Evolutionary conservation across 139 green algal genomes (phyloP), one percentile per base, ranked within the genome.

Genomic region (Micractinium conductrix): DNA sequence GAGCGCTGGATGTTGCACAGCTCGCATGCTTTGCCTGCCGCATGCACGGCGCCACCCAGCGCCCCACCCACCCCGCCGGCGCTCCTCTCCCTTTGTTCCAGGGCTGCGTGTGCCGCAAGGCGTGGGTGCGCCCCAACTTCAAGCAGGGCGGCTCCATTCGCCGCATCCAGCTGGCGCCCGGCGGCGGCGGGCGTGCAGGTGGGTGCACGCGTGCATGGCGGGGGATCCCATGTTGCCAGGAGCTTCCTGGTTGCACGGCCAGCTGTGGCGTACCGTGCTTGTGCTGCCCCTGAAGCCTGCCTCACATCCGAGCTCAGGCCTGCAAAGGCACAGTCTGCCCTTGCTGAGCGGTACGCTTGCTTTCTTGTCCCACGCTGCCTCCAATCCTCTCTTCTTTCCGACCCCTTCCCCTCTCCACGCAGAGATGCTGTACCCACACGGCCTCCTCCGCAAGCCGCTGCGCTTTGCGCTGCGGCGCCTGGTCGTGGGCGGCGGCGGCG

Each of bases 401-500:
- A 24, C 63, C n/a, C n/a, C 63, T 30, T 72, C 33, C 65, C 2
- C 65, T 16, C 35, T 12, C n/a, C 40, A 19, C 6, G 22, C 76
- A 45, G 48, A 79, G 67, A 33, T 70, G 44, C 44, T 69, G 26
- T 85, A 85, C 80, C 67, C 48, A 0, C 37, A 53, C 26, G 80
- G 80, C 62, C 68, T 85, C 33, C 40, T 85, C 26, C 68, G 45
- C n/a, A 71, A 70, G 67, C 80, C 67, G 80, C 37, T 85, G 80
- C 67, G 67, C 33, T 58, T 74, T 35, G 28, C 35, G 19, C 28
- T 85, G 65, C 74, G 55, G 24, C 68, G 80, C n/a, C 45, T 28
- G 9, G 80, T 79, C 68, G 37, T 78, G 4, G 45, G 44, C 40
- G n/a, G 30, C 30, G n/a, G 35, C 14, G 45, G 44, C 40, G n/a